These are phyloP conservation scores for Suhomyces prunicola DNA, from an alignment of 805 yeast genomes.

Conservation along the genomic window DNA sequence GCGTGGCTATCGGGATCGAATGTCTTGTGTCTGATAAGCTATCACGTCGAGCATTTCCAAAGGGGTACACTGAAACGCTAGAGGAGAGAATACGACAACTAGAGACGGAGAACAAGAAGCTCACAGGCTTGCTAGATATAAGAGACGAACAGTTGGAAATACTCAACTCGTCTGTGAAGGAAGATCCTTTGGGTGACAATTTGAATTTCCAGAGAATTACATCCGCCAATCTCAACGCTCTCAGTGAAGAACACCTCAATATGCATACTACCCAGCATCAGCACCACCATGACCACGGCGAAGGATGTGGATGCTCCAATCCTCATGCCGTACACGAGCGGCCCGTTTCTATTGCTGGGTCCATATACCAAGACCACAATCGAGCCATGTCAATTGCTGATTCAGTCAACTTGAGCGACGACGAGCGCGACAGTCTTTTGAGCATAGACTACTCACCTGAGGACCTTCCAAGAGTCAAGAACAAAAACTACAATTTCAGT, in stretches of 20 bases:
- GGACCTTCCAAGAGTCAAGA: background rate
- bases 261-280: conserved; percentile 10
- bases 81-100: conserved; percentile 86
- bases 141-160: conserved; percentile 61
- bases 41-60: conserved; percentile 82
- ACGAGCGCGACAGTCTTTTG: conserved; percentile 28
- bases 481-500: conserved; percentile 1
- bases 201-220: conserved; percentile 4
- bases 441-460: conserved; percentile 19
- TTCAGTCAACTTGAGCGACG: conserved; percentile 40
- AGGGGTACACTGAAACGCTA: conserved; percentile 87
- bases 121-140: conserved; percentile 59
- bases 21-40: conserved; percentile 85
- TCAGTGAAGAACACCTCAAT: conserved; percentile 3
- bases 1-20: conserved; percentile 80
- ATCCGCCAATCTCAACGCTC: conserved; percentile 5
- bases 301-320: conserved; percentile 53
- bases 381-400: conserved; percentile 30
- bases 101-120: conserved; percentile 73
- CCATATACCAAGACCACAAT: conserved; percentile 43
- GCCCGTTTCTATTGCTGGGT: conserved; percentile 66
- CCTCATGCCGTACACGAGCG: conserved; percentile 57
- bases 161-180: conserved; percentile 7
- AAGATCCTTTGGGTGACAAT: background rate
- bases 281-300: conserved; percentile 27